Base-by-base conservation (phyloP, 352 stramenopile species). In the Phytophthora cajani region DNA sequence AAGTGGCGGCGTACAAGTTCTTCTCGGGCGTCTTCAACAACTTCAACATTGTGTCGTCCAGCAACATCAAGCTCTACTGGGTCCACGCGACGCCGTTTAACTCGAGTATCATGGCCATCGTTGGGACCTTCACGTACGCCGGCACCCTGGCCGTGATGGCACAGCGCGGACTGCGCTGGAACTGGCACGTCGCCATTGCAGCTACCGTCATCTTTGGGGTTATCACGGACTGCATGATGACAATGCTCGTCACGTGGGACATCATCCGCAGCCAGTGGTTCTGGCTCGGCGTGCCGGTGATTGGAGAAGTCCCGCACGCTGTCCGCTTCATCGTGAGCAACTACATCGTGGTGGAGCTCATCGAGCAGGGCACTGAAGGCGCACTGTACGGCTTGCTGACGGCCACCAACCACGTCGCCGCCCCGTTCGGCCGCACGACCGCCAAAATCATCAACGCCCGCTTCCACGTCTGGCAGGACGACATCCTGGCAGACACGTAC, bases 1-100 rank as follows among this genome's bases (percentile, higher is more conserved):
- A 91, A 72, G 73, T 91, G 5, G 74, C 69, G 7, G 73, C 74
- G 10, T 92, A 91, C 71, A 85, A 88, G 46, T 91, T 91, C 64
- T 87, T 90, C 67, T 85, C 78, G 1, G 76, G 69, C 0, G 71
- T 90, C 8, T 89, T 90, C 62, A 80, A 87, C 64, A 87, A 71
- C 54, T 90, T 92, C 58, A 89, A 86, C 59, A 84, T 80, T 38
- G 81, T 87, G 11, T 74, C 75, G 0, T 84, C 72, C 11, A 82
- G 78, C 51, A 81, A 85, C 56, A 85, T 90, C 57, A 81, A 87
- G 44, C 27, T 77, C 3, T 78, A 77, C 53, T 90, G 80, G 84
- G 79, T 86, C 12, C 82, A 90, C 27, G 82, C 79, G 7, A 88
- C 80, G 9, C 75, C 81, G 25, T 82, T 90, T 53, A 89, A 89